Evolutionary conservation across 129 eudicot species (phyloP).

Genomic region (Flaveria bidentis): DNA sequence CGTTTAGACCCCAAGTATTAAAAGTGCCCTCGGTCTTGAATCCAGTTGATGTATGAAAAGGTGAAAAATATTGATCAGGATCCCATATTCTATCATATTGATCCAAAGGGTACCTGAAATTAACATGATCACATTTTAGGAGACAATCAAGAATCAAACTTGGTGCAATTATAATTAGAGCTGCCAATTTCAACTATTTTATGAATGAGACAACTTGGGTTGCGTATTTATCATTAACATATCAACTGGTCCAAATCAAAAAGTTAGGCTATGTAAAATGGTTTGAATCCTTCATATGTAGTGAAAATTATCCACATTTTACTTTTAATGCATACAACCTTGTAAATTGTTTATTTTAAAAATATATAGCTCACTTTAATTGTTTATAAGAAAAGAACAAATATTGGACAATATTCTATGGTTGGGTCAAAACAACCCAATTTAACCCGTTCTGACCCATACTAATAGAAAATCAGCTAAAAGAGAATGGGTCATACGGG

Average conservation of each 20-base stretch:
- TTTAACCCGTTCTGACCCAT: background rate
- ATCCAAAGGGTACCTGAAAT: constrained; percentile 77
- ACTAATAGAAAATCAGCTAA: background rate
- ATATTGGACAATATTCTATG: background rate
- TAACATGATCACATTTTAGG: constrained; percentile 9
- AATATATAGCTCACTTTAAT: background rate
- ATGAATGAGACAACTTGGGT: background rate
- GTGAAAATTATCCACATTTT: background rate
- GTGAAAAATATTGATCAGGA: constrained; percentile 67
- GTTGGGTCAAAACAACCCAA: background rate
- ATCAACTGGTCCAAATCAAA: background rate
- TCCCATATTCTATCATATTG: constrained; percentile 95
- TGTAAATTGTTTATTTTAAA: background rate
- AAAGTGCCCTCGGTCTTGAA: constrained; percentile 49
- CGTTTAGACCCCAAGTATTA: constrained; percentile 45
- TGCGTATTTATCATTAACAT: background rate
- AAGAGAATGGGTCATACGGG: background rate
- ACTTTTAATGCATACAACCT: background rate
- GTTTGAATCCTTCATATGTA: background rate
- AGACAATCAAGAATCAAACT: constrained; percentile 17
- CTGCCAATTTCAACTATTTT: background rate
- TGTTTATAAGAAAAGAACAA: background rate
- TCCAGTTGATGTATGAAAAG: constrained; percentile 65
- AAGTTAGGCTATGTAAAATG: background rate
- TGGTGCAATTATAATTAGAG: background rate